A percentile compares a stretch with the other conserved stretches of the same genome.
These are phyloP conservation scores for Vitis rupestris DNA, from an alignment of 164 flowering plant genomes.

Conservation along the genomic window DNA sequence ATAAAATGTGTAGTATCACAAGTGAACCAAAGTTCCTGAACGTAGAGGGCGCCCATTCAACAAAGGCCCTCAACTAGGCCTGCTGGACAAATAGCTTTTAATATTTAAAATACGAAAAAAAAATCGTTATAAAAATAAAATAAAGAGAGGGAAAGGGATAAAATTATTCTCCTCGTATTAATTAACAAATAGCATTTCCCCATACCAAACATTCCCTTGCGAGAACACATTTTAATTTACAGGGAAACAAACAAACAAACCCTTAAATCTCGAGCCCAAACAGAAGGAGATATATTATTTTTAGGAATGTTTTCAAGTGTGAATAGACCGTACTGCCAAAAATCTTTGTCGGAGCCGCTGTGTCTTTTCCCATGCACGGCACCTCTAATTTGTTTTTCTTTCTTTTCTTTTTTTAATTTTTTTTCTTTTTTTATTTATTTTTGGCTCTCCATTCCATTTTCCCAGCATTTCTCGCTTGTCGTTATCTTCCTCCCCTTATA, in stretches of 20 bases:
- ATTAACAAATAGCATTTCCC: constrained; percentile 10
- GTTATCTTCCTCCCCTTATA: constrained; percentile 9
- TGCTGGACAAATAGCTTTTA: too few species aligned
- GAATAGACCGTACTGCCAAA: constrained; percentile 37
- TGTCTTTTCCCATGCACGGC: constrained; percentile 19
- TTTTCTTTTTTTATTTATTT: constrained; percentile 1
- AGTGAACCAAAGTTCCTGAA: too few species aligned
- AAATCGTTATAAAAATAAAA: not conserved
- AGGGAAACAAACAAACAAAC: constrained; percentile 15
- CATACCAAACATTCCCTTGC: constrained; percentile 29
- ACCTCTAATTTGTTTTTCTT: not conserved
- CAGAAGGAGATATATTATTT: constrained; percentile 2
- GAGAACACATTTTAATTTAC: constrained; percentile 14
- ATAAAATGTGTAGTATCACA: too few species aligned
- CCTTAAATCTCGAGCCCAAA: constrained; percentile 28
- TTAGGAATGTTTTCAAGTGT: not conserved
- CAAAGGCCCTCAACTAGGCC: too few species aligned
- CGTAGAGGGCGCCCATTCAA: too few species aligned
- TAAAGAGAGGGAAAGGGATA: not conserved
- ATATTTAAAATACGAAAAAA: not conserved
- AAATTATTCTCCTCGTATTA: constrained; percentile 19
- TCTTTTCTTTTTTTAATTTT: not conserved
- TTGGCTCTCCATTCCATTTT: not conserved
- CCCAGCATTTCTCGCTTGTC: constrained; percentile 19
- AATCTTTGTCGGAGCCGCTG: constrained; percentile 44